A percentile compares a stretch with the other conserved stretches of the same genome.
Evolutionary conservation across 2,329 filamentous ascomycete genomes (phyloP).

Genomic region (Hirsutella minnesotensis): DNA sequence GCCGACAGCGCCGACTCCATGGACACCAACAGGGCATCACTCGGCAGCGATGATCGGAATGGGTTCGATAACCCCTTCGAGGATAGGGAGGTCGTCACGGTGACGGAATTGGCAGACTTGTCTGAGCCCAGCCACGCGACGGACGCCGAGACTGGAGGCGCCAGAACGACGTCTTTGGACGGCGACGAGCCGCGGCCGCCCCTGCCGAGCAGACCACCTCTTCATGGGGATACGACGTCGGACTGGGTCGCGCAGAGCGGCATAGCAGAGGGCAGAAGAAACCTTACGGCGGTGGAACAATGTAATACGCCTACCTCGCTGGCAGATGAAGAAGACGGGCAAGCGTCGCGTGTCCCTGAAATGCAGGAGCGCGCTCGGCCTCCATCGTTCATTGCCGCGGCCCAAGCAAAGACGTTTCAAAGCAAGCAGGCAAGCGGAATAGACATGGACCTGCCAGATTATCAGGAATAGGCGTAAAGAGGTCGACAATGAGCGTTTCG

Average conservation of each 20-base stretch:
- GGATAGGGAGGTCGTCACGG: constrained; percentile 11
- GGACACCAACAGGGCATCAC: constrained; percentile 31
- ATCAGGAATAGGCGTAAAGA: constrained; percentile 6
- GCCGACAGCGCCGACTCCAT: constrained; percentile 34
- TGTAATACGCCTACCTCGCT: constrained; percentile 6
- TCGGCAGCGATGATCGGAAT: constrained; percentile 26
- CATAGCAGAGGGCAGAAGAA: neutral
- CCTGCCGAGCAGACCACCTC: constrained; percentile 6
- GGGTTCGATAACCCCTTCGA: constrained; percentile 19
- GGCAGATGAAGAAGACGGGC: constrained; percentile 8
- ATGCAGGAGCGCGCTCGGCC: constrained; percentile 30
- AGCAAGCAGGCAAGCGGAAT: constrained; percentile 14
- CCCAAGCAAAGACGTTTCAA: constrained; percentile 9
- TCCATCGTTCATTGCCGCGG: constrained; percentile 13
- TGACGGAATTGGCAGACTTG: constrained; percentile 16
- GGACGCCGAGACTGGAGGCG: neutral
- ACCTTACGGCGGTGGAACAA: neutral
- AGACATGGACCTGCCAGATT: constrained; percentile 25
- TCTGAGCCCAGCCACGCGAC: constrained; percentile 6
- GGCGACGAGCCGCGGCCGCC: constrained; percentile 5
- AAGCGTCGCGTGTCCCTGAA: constrained; percentile 18
- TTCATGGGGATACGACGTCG: constrained; percentile 11
- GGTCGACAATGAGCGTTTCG: neutral
- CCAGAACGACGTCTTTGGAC: constrained; percentile 5
- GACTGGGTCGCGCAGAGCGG: constrained; percentile 12